Percentiles rank a stretch among this genome's conserved stretches.
Conservation (phyloP, 2,329 filamentous ascomycete species). For the Penicillium sp. region DNA sequence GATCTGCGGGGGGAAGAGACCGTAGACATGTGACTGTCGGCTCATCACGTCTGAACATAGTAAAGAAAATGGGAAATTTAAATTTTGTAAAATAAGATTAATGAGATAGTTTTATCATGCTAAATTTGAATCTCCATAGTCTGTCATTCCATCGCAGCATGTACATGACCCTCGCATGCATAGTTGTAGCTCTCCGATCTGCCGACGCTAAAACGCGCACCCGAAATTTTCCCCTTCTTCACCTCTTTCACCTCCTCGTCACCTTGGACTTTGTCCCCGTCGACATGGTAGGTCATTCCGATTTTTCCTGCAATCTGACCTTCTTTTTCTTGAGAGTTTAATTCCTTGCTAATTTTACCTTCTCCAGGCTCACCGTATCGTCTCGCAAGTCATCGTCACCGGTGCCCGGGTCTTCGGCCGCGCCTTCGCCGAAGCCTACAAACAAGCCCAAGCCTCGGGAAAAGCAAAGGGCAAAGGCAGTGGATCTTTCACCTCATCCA, state of each 20-base stretch:
- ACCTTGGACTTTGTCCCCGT: conserved; percentile 13
- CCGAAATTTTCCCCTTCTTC: conserved; percentile 27
- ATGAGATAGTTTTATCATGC: not conserved
- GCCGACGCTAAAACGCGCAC: conserved; percentile 23
- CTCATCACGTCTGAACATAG: too few relatives aligned
- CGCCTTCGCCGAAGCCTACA: conserved; percentile 89
- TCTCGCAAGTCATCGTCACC: conserved; percentile 86
- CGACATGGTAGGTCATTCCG: conserved; percentile 23
- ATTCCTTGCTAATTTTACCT: conserved; percentile 3
- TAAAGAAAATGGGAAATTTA: too few relatives aligned
- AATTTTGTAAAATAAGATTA: too few relatives aligned
- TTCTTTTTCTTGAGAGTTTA: not conserved
- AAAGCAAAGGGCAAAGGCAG: conserved; percentile 64
- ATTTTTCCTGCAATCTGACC: not conserved
- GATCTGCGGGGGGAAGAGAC: conserved; percentile 21
- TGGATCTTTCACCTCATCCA: conserved; percentile 55
- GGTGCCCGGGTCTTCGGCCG: conserved; percentile 87
- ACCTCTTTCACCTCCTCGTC: conserved; percentile 17
- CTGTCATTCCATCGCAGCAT: not conserved
- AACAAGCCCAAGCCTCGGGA: conserved; percentile 82
- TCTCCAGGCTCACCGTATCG: conserved; percentile 78
- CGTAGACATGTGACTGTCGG: conserved; percentile 22
- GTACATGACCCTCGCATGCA: conserved; percentile 1
- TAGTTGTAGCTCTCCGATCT: conserved; percentile 14
- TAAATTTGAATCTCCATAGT: not conserved